phyloP scores from a whole-genome alignment of 2,329 filamentous ascomycete species.

The Periconia sp. region DNA sequence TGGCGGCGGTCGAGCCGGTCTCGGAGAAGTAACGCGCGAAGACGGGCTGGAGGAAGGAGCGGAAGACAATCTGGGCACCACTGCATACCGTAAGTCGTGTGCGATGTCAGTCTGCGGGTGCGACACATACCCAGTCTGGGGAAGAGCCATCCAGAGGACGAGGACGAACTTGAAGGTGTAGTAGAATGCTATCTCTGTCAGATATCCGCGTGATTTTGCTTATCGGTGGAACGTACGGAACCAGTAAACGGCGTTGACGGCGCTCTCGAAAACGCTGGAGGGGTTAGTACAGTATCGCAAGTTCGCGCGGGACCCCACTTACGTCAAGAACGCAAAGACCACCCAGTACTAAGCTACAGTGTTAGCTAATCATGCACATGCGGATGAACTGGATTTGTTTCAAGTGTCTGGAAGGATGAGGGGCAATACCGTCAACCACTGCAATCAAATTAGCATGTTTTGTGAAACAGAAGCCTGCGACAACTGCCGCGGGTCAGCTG shows the following conservation, averaged over 20 bases:
- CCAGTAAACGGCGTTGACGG: slow-evolving; percentile 87
- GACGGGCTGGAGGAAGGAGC: slow-evolving; percentile 89
- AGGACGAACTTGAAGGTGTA: slow-evolving; percentile 99
- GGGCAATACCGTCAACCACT: slow-evolving; percentile 71
- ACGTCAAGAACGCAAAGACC: slow-evolving; percentile 80
- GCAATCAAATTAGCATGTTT: slow-evolving; percentile 43
- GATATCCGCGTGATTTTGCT: background rate
- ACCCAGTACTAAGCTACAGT: slow-evolving; percentile 74
- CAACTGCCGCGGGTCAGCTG: slow-evolving; percentile 5
- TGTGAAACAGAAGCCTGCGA: slow-evolving; percentile 13
- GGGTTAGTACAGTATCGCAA: slow-evolving; percentile 21
- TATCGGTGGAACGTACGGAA: slow-evolving; percentile 61
- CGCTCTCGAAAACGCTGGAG: slow-evolving; percentile 74
- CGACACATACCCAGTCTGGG: slow-evolving; percentile 82
- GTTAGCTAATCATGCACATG: slow-evolving; percentile 21
- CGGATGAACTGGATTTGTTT: slow-evolving; percentile 6
- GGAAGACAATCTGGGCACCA: slow-evolving; percentile 95
- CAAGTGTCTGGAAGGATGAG: slow-evolving; percentile 8
- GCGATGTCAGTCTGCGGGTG: slow-evolving; percentile 21
- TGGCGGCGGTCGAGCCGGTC: slow-evolving; percentile 76
- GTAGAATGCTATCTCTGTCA: slow-evolving; percentile 75
- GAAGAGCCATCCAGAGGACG: slow-evolving; percentile 96
- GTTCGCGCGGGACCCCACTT: slow-evolving; percentile 33
- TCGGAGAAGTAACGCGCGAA: slow-evolving; percentile 88
- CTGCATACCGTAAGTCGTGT: slow-evolving; percentile 55